phyloP scores from a whole-genome alignment of 2,329 filamentous ascomycete genomes.

The Aspergillus pseudoterreus region DNA sequence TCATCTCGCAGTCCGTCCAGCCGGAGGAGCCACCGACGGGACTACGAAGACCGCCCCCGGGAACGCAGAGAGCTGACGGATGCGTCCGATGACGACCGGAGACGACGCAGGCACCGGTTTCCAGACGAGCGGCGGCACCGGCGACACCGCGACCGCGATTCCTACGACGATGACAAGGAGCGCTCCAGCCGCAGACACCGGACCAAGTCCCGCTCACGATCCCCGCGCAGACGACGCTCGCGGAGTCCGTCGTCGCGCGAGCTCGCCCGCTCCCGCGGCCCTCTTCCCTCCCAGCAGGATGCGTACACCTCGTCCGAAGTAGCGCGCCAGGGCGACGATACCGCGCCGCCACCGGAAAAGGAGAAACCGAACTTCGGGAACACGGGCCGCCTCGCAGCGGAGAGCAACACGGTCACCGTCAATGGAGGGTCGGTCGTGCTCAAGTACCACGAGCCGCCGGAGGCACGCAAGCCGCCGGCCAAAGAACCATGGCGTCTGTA shows the following conservation, averaged over 20 bases:
- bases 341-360: conserved; percentile 42
- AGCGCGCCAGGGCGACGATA: conserved; percentile 17
- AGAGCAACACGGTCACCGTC: conserved; percentile 72
- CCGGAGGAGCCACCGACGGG: conserved; percentile 16
- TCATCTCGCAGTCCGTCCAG: conserved; percentile 26
- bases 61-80: conserved; percentile 23
- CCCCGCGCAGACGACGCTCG: conserved; percentile 12
- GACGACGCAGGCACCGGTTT: conserved; percentile 25
- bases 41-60: conserved; percentile 19
- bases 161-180: conserved; percentile 16
- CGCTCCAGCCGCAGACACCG: conserved; percentile 21
- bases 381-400: conserved; percentile 79
- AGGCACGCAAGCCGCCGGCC: conserved; percentile 80
- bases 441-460: conserved; percentile 93
- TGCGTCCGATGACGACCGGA: conserved; percentile 23
- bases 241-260: conserved; percentile 25
- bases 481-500: conserved; percentile 84
- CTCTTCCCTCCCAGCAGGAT: conserved; percentile 46
- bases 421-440: conserved; percentile 66
- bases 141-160: conserved; percentile 22
- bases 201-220: conserved; percentile 27
- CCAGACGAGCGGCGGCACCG: conserved; percentile 23
- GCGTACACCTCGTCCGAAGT: conserved; percentile 39
- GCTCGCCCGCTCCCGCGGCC: conserved; percentile 32
- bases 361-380: conserved; percentile 83